Conservation (phyloP, 352 stramenopile species). For the Phytophthora brassicae region DNA sequence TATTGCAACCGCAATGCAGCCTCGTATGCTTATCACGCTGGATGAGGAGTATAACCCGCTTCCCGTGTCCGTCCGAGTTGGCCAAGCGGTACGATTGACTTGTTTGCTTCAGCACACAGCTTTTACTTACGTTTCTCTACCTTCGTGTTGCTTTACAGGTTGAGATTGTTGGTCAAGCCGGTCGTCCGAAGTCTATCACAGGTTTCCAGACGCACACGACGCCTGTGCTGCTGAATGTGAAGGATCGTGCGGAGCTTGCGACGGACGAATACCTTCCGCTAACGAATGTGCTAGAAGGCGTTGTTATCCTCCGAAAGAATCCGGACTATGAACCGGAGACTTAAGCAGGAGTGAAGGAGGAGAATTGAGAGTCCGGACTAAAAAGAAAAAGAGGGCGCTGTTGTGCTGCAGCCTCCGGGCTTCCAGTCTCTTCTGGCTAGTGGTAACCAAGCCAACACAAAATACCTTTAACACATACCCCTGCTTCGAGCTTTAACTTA, state of each 20-base stretch:
- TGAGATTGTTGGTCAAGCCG: conserved; percentile 99
- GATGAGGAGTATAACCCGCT: conserved; percentile 96
- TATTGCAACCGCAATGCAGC: conserved; percentile 97
- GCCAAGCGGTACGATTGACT: conserved; percentile 89
- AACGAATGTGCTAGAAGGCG: conserved; percentile 96
- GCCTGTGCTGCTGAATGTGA: conserved; percentile 97
- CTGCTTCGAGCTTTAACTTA: neutral
- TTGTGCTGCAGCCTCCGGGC: conserved; percentile 16
- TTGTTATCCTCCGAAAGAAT: conserved; percentile 99
- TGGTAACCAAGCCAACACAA: conserved; percentile 37
- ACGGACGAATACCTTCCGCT: conserved; percentile 97
- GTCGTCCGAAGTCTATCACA: conserved; percentile 99
- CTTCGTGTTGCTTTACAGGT: conserved; percentile 52
- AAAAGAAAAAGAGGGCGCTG: conserved; percentile 22
- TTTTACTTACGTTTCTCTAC: conserved; percentile 19
- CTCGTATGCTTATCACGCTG: conserved; percentile 98
- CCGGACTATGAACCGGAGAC: conserved; percentile 88
- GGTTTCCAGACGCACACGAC: conserved; percentile 99
- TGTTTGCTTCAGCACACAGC: neutral
- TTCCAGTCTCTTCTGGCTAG: conserved; percentile 20
- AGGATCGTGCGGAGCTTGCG: conserved; percentile 97
- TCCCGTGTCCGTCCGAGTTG: conserved; percentile 97
- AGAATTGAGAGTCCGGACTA: neutral
- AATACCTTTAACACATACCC: conserved; percentile 33
- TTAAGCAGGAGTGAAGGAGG: conserved; percentile 38